phyloP scores from a whole-genome alignment of 306 rosid genomes.

The Vicia faba region DNA sequence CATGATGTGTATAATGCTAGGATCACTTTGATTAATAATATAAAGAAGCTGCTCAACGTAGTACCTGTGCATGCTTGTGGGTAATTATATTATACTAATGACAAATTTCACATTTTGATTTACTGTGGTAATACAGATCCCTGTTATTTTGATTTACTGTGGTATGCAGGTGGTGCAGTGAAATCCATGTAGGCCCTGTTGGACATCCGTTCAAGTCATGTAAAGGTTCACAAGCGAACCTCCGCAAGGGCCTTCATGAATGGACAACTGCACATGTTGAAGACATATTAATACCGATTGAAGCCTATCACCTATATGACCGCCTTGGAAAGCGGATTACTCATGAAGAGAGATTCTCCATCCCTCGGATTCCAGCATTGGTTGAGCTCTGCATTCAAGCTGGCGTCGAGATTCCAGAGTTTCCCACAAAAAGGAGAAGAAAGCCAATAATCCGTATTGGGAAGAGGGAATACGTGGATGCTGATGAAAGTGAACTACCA shows the following conservation, averaged over 20 bases:
- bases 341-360: slow-evolving; percentile 74
- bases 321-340: slow-evolving; percentile 78
- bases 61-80: slow-evolving; percentile 91
- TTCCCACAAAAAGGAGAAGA: slow-evolving; percentile 85
- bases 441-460: slow-evolving; percentile 80
- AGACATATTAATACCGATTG: slow-evolving; percentile 75
- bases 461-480: slow-evolving; percentile 78
- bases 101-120: slow-evolving; percentile 16
- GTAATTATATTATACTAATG: slow-evolving; percentile 48
- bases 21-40: slow-evolving; percentile 78
- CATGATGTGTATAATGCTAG: slow-evolving; percentile 76
- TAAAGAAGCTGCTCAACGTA: slow-evolving; percentile 82
- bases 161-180: slow-evolving; percentile 79
- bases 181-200: slow-evolving; percentile 86
- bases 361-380: slow-evolving; percentile 85
- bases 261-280: slow-evolving; percentile 76
- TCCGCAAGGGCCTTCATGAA: slow-evolving; percentile 73
- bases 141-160: slow-evolving; percentile 14
- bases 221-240: slow-evolving; percentile 60
- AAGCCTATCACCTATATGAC: slow-evolving; percentile 81
- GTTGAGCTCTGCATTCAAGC: slow-evolving; percentile 96
- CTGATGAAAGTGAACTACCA: slow-evolving; percentile 92
- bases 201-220: slow-evolving; percentile 98
- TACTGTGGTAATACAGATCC: background rate
- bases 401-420: slow-evolving; percentile 74